Base-by-base conservation (phyloP, 1,139 yeast genomes). In the Blastobotrys persicus region DNA sequence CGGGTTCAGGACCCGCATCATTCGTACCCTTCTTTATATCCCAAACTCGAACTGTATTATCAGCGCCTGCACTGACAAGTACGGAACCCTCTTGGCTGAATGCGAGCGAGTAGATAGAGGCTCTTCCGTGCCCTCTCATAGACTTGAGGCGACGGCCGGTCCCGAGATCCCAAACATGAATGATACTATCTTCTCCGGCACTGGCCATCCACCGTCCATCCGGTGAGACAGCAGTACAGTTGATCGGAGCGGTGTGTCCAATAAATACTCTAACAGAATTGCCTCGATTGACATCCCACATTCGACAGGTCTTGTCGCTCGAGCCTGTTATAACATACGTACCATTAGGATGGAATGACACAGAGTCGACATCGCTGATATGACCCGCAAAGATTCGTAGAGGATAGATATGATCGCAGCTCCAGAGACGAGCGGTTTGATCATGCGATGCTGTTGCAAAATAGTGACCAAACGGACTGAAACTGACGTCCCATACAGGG, bases 391-490 rank as follows among this genome's bases (percentile, higher is more conserved):
- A 91, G 34, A 94, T 88, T 58, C 98, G 76, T 59, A 94, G 75
- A 31, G 98, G 98, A 65, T 92, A 91, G 42, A 94, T 91, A 68
- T 94, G 99, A 67, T 94, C 98, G 55, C 96, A 89, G 34, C 96
- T 91, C 99, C 99, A 94, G 53, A 94, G 74, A 55, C 98, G 76
- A 0, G 98, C 98, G 0, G 98, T 94, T 66, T 91, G 97, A 64
- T 94, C 99, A 63, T 91, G 97, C 2, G 97, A 88, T 0, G 95
- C 97, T 0, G 97, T 89, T 11, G 95, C 97, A 69, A 94, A 94
- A 71, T 94, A 94, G 69, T 92, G 98, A 2, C 98, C 98, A 62
- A 87, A 73, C 1, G 98, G 98, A 2, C 96, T 84, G 63, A 89
- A 92, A 59, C 86, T 80, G 4, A 92, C 97, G 64, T 94, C 98